Evolutionary conservation across 495 filamentous ascomycete species (phyloP).

Genomic region (Tetracladium setigerum): DNA sequence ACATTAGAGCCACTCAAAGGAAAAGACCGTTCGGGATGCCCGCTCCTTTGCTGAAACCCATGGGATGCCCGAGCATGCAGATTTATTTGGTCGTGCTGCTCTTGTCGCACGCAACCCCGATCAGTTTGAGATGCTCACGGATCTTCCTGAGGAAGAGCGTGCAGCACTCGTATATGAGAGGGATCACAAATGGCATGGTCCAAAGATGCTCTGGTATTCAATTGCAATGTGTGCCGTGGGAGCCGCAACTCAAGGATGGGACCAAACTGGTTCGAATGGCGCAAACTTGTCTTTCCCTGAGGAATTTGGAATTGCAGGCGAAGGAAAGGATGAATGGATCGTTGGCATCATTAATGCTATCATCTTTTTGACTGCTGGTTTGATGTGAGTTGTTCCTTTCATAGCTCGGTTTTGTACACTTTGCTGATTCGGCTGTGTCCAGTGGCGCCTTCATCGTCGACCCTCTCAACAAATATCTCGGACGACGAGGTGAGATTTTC

Average conservation of each 20-base stretch:
- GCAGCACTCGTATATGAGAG: too few species aligned
- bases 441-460: conserved; percentile 61
- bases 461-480: conserved; percentile 27
- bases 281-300: conserved; percentile 15
- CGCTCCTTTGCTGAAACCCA: too few species aligned
- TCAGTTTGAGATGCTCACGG: too few species aligned
- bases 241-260: conserved; percentile 71
- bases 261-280: conserved; percentile 27
- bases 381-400: conserved; percentile 29
- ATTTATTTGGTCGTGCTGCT: too few species aligned
- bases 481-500: conserved; percentile 50
- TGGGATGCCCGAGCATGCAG: too few species aligned
- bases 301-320: conserved; percentile 24
- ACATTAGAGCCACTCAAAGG: too few species aligned
- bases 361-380: conserved; percentile 37
- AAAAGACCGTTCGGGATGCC: too few species aligned
- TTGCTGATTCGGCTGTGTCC: conserved; percentile 46
- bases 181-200: too few species aligned
- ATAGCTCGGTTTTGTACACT: conserved; percentile 28
- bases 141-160: too few species aligned
- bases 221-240: conserved; percentile 64
- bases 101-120: too few species aligned
- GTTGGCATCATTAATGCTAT: background rate
- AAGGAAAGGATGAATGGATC: background rate
- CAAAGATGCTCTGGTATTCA: conserved; percentile 40